These are phyloP conservation scores for Coniferiporia sulphurascens DNA, from an alignment of 1,284 basidiomycete genomes.

Conservation along the genomic window DNA sequence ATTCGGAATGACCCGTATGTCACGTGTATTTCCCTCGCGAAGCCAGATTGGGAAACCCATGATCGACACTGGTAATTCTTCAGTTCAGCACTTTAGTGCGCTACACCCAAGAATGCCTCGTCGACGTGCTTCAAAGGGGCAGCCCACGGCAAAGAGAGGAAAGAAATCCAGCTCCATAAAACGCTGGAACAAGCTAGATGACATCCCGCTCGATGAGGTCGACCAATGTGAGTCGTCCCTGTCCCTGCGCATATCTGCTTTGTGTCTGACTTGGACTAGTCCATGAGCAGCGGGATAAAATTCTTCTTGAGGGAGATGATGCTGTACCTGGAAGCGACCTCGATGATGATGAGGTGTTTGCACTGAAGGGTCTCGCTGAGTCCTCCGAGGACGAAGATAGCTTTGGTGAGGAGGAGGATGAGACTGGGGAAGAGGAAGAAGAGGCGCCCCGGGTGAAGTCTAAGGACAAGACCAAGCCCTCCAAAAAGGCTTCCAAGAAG, in stretches of 20 bases:
- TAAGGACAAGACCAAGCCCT: constrained; percentile 9
- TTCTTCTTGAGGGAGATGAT: constrained; percentile 64
- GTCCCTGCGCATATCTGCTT: background rate
- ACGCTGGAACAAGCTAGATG: constrained; percentile 58
- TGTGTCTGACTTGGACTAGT: constrained; percentile 37
- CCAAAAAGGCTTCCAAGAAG: constrained; percentile 11
- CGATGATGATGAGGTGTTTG: constrained; percentile 68
- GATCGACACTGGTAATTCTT: background rate
- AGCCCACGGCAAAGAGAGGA: constrained; percentile 33
- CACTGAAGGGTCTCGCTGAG: constrained; percentile 44
- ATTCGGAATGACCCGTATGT: background rate
- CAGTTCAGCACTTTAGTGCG: background rate
- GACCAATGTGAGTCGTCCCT: constrained; percentile 58
- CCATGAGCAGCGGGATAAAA: constrained; percentile 69
- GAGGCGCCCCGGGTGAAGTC: constrained; percentile 20
- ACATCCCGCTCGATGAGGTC: constrained; percentile 71
- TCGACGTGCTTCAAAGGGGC: constrained; percentile 27
- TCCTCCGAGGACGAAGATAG: constrained; percentile 45
- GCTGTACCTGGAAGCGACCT: constrained; percentile 35
- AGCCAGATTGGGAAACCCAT: background rate
- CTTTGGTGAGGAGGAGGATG: constrained; percentile 33
- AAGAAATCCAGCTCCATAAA: constrained; percentile 35
- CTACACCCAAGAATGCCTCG: constrained; percentile 26
- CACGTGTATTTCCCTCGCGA: background rate
- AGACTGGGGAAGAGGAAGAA: constrained; percentile 27